phyloP scores from a whole-genome alignment of 306 rosid genomes.

The Fagus sylvatica region DNA sequence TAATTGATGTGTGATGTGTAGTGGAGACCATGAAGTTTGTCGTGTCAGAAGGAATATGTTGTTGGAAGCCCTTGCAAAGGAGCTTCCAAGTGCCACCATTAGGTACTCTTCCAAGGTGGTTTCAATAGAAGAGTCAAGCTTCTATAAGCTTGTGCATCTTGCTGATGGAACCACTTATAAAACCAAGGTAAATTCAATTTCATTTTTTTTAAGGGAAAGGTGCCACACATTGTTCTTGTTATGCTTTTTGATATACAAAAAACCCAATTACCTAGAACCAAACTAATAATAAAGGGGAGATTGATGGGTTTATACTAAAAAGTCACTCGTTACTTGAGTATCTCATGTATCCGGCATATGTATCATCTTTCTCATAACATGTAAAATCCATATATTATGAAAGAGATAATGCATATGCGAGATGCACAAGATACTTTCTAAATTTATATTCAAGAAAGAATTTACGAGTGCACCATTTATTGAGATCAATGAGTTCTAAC shows the following conservation, averaged over 20 bases:
- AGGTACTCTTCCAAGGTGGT: constrained; percentile 71
- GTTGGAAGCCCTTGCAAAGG: constrained; percentile 61
- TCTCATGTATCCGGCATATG: too few relatives aligned
- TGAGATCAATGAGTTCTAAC: too few relatives aligned
- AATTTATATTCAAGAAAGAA: too few relatives aligned
- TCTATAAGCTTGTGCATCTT: constrained; percentile 63
- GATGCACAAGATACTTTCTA: too few relatives aligned
- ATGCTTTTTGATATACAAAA: neutral
- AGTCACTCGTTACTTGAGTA: too few relatives aligned
- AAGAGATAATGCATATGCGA: too few relatives aligned
- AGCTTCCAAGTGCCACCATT: constrained; percentile 66
- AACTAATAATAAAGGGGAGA: too few relatives aligned
- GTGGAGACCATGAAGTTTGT: constrained; percentile 47
- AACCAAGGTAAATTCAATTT: constrained; percentile 48
- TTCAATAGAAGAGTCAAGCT: constrained; percentile 65
- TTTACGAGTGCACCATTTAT: too few relatives aligned
- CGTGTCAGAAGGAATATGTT: constrained; percentile 51
- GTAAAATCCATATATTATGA: too few relatives aligned
- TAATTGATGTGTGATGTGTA: constrained; percentile 6
- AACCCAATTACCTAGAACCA: neutral
- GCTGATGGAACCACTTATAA: constrained; percentile 58
- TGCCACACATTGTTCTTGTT: too few relatives aligned
- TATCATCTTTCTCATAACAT: too few relatives aligned
- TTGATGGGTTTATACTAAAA: too few relatives aligned
- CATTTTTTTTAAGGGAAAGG: neutral